phyloP scores from a whole-genome alignment of 768 basidiomycete genomes.

The Hebeloma cylindrosporum region DNA sequence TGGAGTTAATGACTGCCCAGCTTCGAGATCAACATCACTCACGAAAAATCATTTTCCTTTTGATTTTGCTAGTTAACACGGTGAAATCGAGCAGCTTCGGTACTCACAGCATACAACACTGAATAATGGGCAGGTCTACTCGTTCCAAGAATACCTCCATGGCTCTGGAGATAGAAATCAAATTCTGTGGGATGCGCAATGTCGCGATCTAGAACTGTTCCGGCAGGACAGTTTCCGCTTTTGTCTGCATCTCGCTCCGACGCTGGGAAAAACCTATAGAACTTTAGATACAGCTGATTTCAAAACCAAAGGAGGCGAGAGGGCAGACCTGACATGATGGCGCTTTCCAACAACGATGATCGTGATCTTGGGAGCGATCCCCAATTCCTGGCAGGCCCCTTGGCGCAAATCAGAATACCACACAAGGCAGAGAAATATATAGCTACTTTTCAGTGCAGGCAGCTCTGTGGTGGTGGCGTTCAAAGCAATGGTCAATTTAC shows the following conservation, averaged over 20 bases:
- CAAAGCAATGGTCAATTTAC: neutral
- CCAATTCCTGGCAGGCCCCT: slow-evolving; percentile 64
- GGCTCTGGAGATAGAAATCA: slow-evolving; percentile 81
- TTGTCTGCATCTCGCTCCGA: slow-evolving; percentile 49
- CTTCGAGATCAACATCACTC: neutral
- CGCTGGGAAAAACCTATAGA: slow-evolving; percentile 36
- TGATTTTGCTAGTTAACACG: neutral
- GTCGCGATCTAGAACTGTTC: slow-evolving; percentile 78
- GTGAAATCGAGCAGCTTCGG: too few species aligned
- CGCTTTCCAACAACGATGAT: slow-evolving; percentile 80
- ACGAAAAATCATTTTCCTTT: slow-evolving; percentile 62
- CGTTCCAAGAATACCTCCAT: slow-evolving; percentile 78
- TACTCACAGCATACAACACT: slow-evolving; percentile 36
- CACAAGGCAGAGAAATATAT: neutral
- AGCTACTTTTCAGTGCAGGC: slow-evolving; percentile 54
- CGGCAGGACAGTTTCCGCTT: slow-evolving; percentile 78
- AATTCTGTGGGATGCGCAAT: slow-evolving; percentile 74
- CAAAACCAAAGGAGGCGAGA: neutral
- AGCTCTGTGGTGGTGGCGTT: slow-evolving; percentile 45
- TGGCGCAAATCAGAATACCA: neutral
- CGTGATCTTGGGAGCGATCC: slow-evolving; percentile 66
- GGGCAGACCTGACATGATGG: slow-evolving; percentile 53
- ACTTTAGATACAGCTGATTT: slow-evolving; percentile 2
- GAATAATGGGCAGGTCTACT: slow-evolving; percentile 58
- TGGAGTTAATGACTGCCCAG: slow-evolving; percentile 22